Percentiles rank a stretch among this genome's conserved stretches.
These are phyloP conservation scores for Grosmannia clavigera DNA, from an alignment of 2,329 filamentous ascomycete species.

Conservation along the genomic window DNA sequence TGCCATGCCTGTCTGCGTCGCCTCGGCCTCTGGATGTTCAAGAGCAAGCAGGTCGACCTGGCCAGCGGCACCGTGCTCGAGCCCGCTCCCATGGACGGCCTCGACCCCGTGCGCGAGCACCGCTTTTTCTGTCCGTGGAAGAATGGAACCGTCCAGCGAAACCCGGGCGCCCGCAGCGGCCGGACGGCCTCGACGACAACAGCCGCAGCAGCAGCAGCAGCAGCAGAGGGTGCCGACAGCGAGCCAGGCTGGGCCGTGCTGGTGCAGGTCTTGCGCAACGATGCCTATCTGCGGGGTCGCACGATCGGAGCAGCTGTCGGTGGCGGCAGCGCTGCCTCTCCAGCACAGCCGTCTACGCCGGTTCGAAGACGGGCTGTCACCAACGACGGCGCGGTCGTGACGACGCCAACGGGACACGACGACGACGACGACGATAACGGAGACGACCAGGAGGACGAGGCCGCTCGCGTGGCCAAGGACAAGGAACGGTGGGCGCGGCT, in stretches of 20 bases:
- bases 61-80: conserved; percentile 37
- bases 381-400: neutral
- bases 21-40: conserved; percentile 89
- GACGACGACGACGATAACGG: conserved; percentile 12
- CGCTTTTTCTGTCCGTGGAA: conserved; percentile 79
- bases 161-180: conserved; percentile 19
- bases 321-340: neutral
- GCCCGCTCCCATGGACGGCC: conserved; percentile 49
- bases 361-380: conserved; percentile 3
- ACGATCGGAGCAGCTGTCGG: conserved; percentile 8
- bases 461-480: conserved; percentile 43
- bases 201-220: neutral
- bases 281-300: conserved; percentile 37
- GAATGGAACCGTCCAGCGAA: conserved; percentile 49
- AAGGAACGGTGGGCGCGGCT: conserved; percentile 63
- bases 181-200: neutral
- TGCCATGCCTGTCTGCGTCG: conserved; percentile 82
- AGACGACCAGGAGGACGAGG: conserved; percentile 33
- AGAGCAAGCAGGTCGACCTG: conserved; percentile 53
- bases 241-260: conserved; percentile 44
- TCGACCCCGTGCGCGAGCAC: conserved; percentile 62
- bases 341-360: neutral
- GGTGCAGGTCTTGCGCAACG: conserved; percentile 42
- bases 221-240: conserved; percentile 21
- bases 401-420: neutral